A percentile compares a stretch with the other conserved stretches of the same genome.
Conservation (phyloP, 805 yeast genomes). For the Candida ortonii region DNA sequence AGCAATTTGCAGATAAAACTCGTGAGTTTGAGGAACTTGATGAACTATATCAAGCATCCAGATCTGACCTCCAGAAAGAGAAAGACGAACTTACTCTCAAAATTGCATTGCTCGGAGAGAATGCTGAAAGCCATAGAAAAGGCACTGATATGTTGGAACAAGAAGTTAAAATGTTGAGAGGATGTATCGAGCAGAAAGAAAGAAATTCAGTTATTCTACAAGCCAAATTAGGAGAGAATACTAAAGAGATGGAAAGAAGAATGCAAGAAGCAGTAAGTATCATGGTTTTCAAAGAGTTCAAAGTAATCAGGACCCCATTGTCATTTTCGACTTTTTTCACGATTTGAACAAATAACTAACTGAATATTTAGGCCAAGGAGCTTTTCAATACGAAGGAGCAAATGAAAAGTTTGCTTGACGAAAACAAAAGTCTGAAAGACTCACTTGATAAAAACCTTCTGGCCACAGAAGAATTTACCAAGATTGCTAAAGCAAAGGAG, state of each 20-base stretch:
- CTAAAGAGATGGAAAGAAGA: constrained; percentile 34
- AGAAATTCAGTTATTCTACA: constrained; percentile 32
- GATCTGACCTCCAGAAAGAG: constrained; percentile 12
- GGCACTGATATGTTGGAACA: constrained; percentile 19
- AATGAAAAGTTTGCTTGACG: constrained; percentile 39
- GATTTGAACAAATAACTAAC: too few relatives aligned
- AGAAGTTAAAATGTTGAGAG: constrained; percentile 32
- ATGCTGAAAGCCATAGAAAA: constrained; percentile 11
- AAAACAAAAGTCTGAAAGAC: constrained; percentile 41
- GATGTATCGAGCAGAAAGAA: constrained; percentile 33
- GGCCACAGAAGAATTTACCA: constrained; percentile 35
- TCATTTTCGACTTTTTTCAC: constrained; percentile 5
- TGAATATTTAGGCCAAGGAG: constrained; percentile 17
- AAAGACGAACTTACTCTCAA: constrained; percentile 17
- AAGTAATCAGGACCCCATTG: constrained; percentile 15
- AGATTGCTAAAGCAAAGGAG: constrained; percentile 36
- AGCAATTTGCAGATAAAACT: constrained; percentile 9
- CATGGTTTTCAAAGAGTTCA: constrained; percentile 6
- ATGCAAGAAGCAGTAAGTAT: constrained; percentile 31
- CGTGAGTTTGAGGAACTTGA: constrained; percentile 9
- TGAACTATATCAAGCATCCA: constrained; percentile 8
- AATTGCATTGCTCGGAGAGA: constrained; percentile 20
- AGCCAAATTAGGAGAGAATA: constrained; percentile 29
- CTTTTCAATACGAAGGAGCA: constrained; percentile 34
- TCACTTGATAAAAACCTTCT: constrained; percentile 38